phyloP scores from a whole-genome alignment of 768 basidiomycete species.

The Leccinum uliginosum region DNA sequence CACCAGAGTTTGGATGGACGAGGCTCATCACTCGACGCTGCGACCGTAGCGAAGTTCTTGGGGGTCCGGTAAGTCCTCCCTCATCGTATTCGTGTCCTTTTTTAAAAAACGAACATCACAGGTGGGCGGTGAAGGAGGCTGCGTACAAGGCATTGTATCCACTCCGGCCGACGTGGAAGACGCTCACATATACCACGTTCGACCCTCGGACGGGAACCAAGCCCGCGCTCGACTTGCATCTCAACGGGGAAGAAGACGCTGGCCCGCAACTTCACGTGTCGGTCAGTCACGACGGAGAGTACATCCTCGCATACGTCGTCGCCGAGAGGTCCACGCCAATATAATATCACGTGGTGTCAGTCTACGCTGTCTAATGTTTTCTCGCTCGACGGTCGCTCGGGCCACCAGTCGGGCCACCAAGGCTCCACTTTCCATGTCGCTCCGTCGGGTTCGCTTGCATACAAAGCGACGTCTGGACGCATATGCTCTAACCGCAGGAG shows the following conservation, averaged over 20 bases:
- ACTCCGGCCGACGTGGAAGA: conserved; percentile 66
- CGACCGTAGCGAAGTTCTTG: conserved; percentile 44
- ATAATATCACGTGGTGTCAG: conserved; percentile 2
- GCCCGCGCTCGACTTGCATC: conserved; percentile 38
- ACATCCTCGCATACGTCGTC: conserved; percentile 64
- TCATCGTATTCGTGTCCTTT: neutral
- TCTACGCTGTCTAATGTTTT: conserved; percentile 16
- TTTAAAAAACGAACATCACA: conserved; percentile 26
- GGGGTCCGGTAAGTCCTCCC: conserved; percentile 57
- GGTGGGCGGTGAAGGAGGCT: conserved; percentile 84
- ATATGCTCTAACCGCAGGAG: conserved; percentile 74
- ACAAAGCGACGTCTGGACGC: conserved; percentile 23
- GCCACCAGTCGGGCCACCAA: conserved; percentile 72
- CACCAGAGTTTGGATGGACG: conserved; percentile 11
- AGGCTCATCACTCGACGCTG: neutral
- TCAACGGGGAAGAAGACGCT: neutral
- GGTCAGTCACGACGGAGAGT: conserved; percentile 80
- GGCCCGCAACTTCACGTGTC: conserved; percentile 53
- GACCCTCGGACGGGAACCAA: conserved; percentile 33
- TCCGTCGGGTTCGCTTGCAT: conserved; percentile 14
- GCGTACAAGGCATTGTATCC: conserved; percentile 85
- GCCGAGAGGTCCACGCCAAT: conserved; percentile 37
- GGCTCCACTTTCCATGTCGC: conserved; percentile 44
- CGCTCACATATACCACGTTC: conserved; percentile 48
- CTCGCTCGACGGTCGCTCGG: conserved; percentile 24